Evolutionary conservation across 2,329 filamentous ascomycete genomes (phyloP), one percentile per base, ranked within the genome.

Genomic region (Venturia nashicola): DNA sequence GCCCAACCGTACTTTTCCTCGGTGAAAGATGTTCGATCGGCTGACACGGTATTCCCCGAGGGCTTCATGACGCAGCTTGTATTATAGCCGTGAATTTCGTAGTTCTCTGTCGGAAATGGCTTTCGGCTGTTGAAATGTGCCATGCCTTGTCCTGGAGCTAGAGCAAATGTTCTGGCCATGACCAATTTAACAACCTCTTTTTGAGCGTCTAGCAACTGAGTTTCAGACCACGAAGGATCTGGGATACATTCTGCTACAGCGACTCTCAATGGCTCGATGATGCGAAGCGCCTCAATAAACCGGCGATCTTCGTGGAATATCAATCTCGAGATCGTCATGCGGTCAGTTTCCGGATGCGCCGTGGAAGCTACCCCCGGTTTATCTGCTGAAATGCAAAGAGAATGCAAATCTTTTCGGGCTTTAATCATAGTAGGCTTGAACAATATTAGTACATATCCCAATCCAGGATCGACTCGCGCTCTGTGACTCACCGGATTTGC

Each of bases 1-100:
- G 93, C 92, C 94, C 94, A 99, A 71, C 91, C 93, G 48, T 96
- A 91, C 74, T 96, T 97, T 70, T 99, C 94, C 76, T 99, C 94
- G 0, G 90, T 93, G 70, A 96, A 96, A 2, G 88, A 80, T 6
- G 83, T 81, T 70, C 93, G 91, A 71, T 99, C 94, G 7, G 94
- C 91, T n/a, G 90, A 92, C 39, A 99, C 89, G 2, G 90, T 95
- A 43, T 91, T 91, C 67, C 95, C 94, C 66, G 89, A 87, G 2
- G 95, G 94, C 71, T 91, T 94, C 79, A 99, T 92, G 9, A 94
- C 80, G 71, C 92, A 97, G 62, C 90, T 91, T 43, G 96, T 82
- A 67, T 92, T 96, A 76, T 99, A 99, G 0, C 92, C 93, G 60
- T 89, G 84, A 55, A 97, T 88, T 16, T 88, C 86, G 69, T 95